A percentile compares a stretch with the other conserved stretches of the same genome.
These are phyloP conservation scores for Gossypium gossypioides DNA, from an alignment of 441 rosid species.

Conservation along the genomic window DNA sequence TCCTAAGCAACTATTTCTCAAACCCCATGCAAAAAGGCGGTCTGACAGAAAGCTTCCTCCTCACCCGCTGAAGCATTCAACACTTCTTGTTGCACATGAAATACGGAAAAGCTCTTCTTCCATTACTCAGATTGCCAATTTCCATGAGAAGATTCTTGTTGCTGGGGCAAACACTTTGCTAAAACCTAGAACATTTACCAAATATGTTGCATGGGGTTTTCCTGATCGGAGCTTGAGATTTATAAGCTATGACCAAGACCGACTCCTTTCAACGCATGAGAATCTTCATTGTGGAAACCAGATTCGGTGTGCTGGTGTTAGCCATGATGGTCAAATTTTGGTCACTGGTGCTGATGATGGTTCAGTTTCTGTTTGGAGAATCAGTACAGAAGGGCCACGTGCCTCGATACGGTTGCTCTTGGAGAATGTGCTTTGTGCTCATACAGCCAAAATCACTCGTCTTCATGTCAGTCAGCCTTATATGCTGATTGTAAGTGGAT, in stretches of 20 bases:
- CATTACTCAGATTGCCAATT: slow-evolving; percentile 66
- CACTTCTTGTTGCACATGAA: slow-evolving; percentile 77
- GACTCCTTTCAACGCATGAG: slow-evolving; percentile 88
- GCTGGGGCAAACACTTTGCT: slow-evolving; percentile 66
- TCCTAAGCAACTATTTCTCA: slow-evolving; percentile 68
- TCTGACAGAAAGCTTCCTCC: slow-evolving; percentile 63
- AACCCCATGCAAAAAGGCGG: slow-evolving; percentile 64
- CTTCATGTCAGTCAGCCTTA: slow-evolving; percentile 93
- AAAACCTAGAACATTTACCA: slow-evolving; percentile 77
- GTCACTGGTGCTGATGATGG: slow-evolving; percentile 98
- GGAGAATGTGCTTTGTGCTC: slow-evolving; percentile 82
- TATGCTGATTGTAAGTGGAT: slow-evolving; percentile 91
- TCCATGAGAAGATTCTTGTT: slow-evolving; percentile 73
- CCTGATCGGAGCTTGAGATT: slow-evolving; percentile 96
- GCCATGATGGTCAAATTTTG: slow-evolving; percentile 83
- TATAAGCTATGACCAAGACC: slow-evolving; percentile 94
- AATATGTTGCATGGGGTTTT: slow-evolving; percentile 93
- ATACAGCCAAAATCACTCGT: slow-evolving; percentile 78
- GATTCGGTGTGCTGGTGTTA: slow-evolving; percentile 79
- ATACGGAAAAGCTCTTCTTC: slow-evolving; percentile 66
- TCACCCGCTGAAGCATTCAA: slow-evolving; percentile 75
- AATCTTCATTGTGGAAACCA: slow-evolving; percentile 94
- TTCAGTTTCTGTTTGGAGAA: slow-evolving; percentile 78
- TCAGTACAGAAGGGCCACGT: slow-evolving; percentile 61
- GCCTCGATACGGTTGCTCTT: slow-evolving; percentile 38